Base-by-base conservation (phyloP, 1,139 yeast species). In the Tardiomyces blankii region DNA sequence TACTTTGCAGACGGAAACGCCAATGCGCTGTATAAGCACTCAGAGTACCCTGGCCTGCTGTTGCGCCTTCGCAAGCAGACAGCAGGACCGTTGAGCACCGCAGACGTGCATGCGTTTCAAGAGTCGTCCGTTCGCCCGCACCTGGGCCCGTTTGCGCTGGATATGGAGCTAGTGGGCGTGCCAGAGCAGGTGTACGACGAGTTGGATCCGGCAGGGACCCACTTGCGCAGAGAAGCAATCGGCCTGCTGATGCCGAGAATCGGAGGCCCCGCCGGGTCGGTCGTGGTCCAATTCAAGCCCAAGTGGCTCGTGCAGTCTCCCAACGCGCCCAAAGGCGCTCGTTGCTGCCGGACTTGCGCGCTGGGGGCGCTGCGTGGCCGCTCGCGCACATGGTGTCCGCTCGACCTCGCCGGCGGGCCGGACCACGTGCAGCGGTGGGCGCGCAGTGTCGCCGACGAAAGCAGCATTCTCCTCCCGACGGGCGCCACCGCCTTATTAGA, bases 321-420 rank as follows among this genome's bases (percentile, higher is more conserved):
- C 1, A 57, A 52, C 40, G 68, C 70, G 1, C 68, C 71, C 2
- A 23, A n/a, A 1, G 53, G 49, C 14, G 52, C 63, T 1, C 16
- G 41, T 2, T 54, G 58, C 0, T 72, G 77, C 49, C 57, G 77
- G 4, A 72, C 73, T 2, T 72, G 77, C 54, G 75, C 76, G 0
- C 53, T 70, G 23, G 55, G 62, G 35, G 46, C 45, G 13, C 46
- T 53, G 48, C 63, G 71, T 14, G 59, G 60, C 40, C 47, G 52
- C 40, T 28, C 52, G 44, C 39, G 48, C 3, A 23, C 54, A 3
- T 60, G 66, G 48, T 72, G 76, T 47, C 65, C 72, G 1, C 49
- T 68, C 13, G 64, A 58, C 16, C 51, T 72, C 8, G 49, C 59
- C 1, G 41, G 44, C 14, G 54, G 51, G 7, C 18, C 21, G 11